Conservation (phyloP, 208 protist species). For the Plasmodiophora brassicae region DNA sequence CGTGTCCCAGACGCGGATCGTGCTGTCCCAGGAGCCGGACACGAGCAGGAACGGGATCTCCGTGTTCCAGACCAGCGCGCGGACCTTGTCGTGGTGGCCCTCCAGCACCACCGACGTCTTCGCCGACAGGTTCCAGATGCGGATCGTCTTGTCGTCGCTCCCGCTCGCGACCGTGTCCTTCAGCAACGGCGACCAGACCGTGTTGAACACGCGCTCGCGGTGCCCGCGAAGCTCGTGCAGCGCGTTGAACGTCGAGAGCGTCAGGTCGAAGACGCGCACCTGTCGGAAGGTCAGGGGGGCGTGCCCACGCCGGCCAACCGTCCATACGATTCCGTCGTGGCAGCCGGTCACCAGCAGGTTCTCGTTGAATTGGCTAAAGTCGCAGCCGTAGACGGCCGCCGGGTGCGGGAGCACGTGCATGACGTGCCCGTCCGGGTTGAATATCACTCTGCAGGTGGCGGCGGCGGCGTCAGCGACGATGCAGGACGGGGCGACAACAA, state of each 20-base stretch:
- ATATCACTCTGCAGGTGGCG: not conserved
- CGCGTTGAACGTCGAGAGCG: not conserved
- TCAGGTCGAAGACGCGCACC: slow-evolving; percentile 70
- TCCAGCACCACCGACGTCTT: slow-evolving; percentile 47
- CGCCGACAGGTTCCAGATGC: slow-evolving; percentile 70
- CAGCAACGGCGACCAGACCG: slow-evolving; percentile 70
- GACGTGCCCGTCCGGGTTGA: not conserved
- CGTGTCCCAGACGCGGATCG: slow-evolving; percentile 79
- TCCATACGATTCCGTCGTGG: slow-evolving; percentile 63
- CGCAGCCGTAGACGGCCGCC: not conserved
- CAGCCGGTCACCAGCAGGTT: slow-evolving; percentile 72
- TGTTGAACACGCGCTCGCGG: slow-evolving; percentile 66
- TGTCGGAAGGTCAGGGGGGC: not conserved
- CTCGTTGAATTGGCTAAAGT: slow-evolving; percentile 39
- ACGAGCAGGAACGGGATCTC: slow-evolving; percentile 73
- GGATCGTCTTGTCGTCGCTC: slow-evolving; percentile 75
- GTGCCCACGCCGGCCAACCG: not conserved
- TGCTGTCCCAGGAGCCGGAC: slow-evolving; percentile 70
- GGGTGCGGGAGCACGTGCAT: not conserved
- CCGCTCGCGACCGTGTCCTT: slow-evolving; percentile 69
- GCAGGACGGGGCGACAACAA: too few relatives aligned
- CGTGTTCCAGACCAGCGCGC: slow-evolving; percentile 71
- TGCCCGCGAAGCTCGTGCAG: slow-evolving; percentile 54
- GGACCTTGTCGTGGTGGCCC: slow-evolving; percentile 70
- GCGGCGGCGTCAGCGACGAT: too few relatives aligned